phyloP scores from a whole-genome alignment of 805 yeast genomes.

The Zygosaccharomyces bisporus region DNA sequence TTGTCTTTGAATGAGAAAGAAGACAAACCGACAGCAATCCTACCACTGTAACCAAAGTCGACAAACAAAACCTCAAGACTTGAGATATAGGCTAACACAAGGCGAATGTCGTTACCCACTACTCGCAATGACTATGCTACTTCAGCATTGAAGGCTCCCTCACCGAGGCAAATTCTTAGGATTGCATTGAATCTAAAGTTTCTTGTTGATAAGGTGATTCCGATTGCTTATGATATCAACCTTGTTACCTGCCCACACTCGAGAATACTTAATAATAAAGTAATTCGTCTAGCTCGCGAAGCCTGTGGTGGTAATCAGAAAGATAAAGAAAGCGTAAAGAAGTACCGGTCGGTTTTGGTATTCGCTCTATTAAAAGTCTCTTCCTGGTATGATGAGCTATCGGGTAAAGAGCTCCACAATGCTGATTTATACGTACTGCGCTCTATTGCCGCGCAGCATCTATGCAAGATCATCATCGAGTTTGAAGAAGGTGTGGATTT shows the following conservation, averaged over 20 bases:
- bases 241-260: conserved; percentile 55
- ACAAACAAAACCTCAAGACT: background rate
- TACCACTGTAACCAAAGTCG: background rate
- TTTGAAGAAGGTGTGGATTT: conserved; percentile 47
- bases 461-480: conserved; percentile 71
- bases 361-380: conserved; percentile 73
- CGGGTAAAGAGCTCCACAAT: conserved; percentile 59
- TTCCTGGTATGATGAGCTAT: conserved; percentile 68
- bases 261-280: conserved; percentile 53
- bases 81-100: background rate
- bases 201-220: conserved; percentile 67
- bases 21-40: background rate
- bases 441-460: conserved; percentile 64
- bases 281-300: conserved; percentile 54
- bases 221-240: conserved; percentile 53
- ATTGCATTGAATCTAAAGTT: conserved; percentile 70
- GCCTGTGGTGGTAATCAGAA: conserved; percentile 80
- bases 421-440: conserved; percentile 58
- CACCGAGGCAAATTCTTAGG: conserved; percentile 62
- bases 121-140: conserved; percentile 9
- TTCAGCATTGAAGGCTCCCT: conserved; percentile 39
- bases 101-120: conserved; percentile 8
- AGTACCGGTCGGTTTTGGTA: conserved; percentile 63
- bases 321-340: conserved; percentile 50
- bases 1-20: background rate